Evolutionary conservation across 768 basidiomycete species (phyloP), one percentile per base, ranked within the genome.

Genomic region (Clathrus columnatus): DNA sequence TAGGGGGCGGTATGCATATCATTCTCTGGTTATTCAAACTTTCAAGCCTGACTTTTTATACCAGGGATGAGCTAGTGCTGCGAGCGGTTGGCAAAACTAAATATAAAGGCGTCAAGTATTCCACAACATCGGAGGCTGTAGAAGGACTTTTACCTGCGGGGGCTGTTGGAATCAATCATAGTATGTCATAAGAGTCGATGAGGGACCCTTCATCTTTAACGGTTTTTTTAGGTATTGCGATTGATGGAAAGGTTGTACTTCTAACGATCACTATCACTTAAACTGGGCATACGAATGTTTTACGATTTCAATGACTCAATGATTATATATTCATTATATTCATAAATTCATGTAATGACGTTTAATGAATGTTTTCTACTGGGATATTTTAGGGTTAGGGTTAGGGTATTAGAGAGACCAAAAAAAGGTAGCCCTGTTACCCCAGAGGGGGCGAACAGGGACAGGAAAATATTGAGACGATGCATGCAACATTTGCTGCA

Each of bases 71-170:
- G 11, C 65, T 80, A n/a, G 78, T 75, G 8, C 50, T 65, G 1
- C 57, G 60, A n/a, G n/a, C n/a, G n/a, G n/a, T n/a, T 3, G 75
- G 76, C 2, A 62, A 60, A 21, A 74, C 67, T 1, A 67, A 54
- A 50, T 77, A 73, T 51, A 67, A 60, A 8, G 77, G 75, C 11
- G 65, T 79, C 23, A 71, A 60, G 0, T 87, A 84, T 59, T 61
- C 53, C n/a, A 79, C 81, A 0, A 67, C 65, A 1, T 72, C 69
- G 7, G 54, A 71, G 60, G 76, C 76, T 49, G 44, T 85, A 20
- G 76, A 75, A 1, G 80, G 80, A 5, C 69, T 86, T 21, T 72
- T 85, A 56, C 61, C 76, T 2, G 59, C 77, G 5, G 84, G 84
- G 4, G 67, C 71, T 23, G 48, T 63, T 1, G 80, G 82, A 3